phyloP scores from a whole-genome alignment of 495 filamentous ascomycete genomes.

The Trichoderma erinaceum region DNA sequence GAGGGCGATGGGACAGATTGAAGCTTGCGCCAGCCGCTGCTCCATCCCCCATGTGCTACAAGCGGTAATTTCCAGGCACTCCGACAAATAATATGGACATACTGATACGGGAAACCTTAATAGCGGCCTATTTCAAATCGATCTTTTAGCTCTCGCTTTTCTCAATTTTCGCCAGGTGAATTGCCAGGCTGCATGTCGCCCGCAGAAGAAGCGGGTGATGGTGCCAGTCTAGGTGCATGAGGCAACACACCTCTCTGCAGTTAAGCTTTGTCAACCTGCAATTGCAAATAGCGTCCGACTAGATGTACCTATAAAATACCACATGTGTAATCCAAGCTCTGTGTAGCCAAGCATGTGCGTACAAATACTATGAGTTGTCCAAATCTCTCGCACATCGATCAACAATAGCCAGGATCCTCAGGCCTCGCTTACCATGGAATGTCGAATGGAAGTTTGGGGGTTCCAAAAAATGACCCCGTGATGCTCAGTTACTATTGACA shows the following conservation, averaged over 20 bases:
- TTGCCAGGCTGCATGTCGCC: neutral
- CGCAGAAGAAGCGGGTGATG: neutral
- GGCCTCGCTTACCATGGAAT: conserved; percentile 3
- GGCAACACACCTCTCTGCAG: too few relatives aligned
- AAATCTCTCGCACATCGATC: neutral
- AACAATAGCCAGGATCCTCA: neutral
- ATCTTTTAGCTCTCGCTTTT: neutral
- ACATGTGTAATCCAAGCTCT: too few relatives aligned
- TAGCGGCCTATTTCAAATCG: neutral
- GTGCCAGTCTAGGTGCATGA: neutral
- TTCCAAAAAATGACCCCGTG: neutral
- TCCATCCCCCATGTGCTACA: neutral
- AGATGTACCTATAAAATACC: too few relatives aligned
- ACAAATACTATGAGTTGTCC: too few relatives aligned
- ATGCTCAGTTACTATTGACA: neutral
- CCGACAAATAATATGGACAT: neutral
- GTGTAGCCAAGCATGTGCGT: too few relatives aligned
- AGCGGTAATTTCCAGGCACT: conserved; percentile 9
- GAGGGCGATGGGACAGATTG: neutral
- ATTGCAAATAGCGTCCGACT: too few relatives aligned
- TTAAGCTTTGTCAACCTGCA: too few relatives aligned
- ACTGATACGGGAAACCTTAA: neutral
- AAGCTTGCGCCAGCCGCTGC: conserved; percentile 8
- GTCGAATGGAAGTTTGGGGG: neutral
- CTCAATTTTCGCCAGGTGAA: neutral